Evolutionary conservation across 306 rosid species (phyloP).

Genomic region (Malus fusca): DNA sequence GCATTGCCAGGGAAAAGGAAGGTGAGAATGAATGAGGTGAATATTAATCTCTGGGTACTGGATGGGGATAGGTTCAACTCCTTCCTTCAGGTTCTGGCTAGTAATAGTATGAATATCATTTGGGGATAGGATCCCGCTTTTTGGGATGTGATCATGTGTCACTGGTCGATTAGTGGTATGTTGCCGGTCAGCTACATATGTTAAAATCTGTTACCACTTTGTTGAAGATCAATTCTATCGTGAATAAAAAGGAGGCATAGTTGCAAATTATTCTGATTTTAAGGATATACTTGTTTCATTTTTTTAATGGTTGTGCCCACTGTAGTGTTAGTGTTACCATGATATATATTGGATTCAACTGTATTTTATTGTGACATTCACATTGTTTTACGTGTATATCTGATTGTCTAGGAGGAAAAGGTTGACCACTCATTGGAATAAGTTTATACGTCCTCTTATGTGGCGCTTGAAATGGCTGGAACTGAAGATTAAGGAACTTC

Average conservation of each 20-base stretch:
- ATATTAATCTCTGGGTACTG: background rate
- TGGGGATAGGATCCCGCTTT: background rate
- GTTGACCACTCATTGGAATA: slow-evolving; percentile 63
- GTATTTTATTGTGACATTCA: background rate
- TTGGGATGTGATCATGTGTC: no score
- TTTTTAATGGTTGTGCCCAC: background rate
- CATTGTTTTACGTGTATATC: slow-evolving; percentile 1
- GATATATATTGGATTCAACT: background rate
- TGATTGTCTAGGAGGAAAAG: slow-evolving; percentile 49
- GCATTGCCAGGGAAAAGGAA: background rate
- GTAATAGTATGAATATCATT: background rate
- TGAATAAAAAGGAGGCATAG: background rate
- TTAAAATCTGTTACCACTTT: background rate
- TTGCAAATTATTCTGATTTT: background rate
- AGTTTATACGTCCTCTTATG: slow-evolving; percentile 48
- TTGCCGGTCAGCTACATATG: background rate
- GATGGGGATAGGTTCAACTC: background rate
- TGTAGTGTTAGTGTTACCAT: background rate
- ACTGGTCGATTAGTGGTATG: no score
- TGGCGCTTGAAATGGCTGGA: slow-evolving; percentile 87
- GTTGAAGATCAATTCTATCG: background rate
- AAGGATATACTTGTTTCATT: background rate
- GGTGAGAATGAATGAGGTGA: background rate
- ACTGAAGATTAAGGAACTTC: slow-evolving; percentile 50
- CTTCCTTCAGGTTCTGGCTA: background rate